Conservation (phyloP, 2,329 filamentous ascomycete genomes). For the Arthroderma sp. region DNA sequence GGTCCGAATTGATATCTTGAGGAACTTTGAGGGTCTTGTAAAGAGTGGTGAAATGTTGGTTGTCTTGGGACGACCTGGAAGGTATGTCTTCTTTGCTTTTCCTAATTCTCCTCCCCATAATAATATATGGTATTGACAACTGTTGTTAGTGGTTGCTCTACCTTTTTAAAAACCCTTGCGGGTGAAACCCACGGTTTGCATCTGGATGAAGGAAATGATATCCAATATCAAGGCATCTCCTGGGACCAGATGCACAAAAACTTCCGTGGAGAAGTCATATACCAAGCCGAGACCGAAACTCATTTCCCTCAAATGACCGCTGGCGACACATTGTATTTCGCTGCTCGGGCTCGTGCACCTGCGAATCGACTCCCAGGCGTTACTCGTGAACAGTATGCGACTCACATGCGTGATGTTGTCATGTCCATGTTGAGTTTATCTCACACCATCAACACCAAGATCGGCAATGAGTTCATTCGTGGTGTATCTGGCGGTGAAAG, state of each 20-base stretch:
- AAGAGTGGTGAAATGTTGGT: conserved; percentile 44
- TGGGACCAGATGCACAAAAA: conserved; percentile 31
- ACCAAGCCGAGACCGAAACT: conserved; percentile 76
- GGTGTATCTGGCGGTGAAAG: conserved; percentile 69
- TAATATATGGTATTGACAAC: background rate
- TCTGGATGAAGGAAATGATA: conserved; percentile 54
- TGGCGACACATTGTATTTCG: conserved; percentile 74
- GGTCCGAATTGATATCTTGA: conserved; percentile 45
- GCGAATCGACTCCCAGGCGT: conserved; percentile 50
- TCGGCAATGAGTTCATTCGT: conserved; percentile 68
- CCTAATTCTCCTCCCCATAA: too few relatives aligned
- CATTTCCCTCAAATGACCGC: conserved; percentile 79
- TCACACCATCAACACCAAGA: conserved; percentile 71
- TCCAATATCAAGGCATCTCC: conserved; percentile 58
- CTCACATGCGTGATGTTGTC: conserved; percentile 32
- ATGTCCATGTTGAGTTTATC: conserved; percentile 31
- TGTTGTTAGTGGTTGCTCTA: conserved; percentile 47
- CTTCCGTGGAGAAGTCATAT: conserved; percentile 72
- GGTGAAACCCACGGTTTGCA: conserved; percentile 76
- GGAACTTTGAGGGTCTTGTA: conserved; percentile 51
- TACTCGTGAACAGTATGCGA: conserved; percentile 21
- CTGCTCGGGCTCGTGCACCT: conserved; percentile 78
- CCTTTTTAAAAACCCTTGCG: conserved; percentile 70
- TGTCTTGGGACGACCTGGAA: conserved; percentile 40
- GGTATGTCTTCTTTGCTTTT: conserved; percentile 10